Evolutionary conservation across 805 yeast species (phyloP), one percentile per base, ranked within the genome.

Genomic region (Saccharomycopsis olivae): DNA sequence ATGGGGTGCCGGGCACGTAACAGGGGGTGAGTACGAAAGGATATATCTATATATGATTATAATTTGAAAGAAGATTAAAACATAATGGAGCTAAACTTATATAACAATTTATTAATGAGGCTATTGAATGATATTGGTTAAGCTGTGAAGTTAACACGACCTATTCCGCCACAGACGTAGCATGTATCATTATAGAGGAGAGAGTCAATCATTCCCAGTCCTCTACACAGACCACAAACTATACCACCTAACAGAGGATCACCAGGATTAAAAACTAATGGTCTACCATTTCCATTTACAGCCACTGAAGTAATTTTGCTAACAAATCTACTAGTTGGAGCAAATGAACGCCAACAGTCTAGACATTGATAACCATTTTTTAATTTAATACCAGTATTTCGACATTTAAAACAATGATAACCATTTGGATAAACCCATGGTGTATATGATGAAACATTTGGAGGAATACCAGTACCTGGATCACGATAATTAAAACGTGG

Each of bases 171-270:
- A 53, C 94, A 83, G 3, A 71, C 62, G 2, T 71, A 66, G 51
- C 94, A 84, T 3, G 68, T 55, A 39, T 76, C 80, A 30, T 71
- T 68, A 51, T 78, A 84, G 8, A 81, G 51, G 24, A 82, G 61
- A 50, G 74, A 71, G 20, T 61, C 58, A 2, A 68, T 63, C 40
- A 65, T 49, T 1, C 94, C 92, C 1, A 68, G 45, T 1, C 92
- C 92, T 40, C 78, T 53, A 51, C 94, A 85, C 37, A 73, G 61
- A 0, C 84, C 85, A 59, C 95, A 85, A 2, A 78, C 48, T 0
- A 65, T 55, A 1, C 95, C 94, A 1, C 95, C 94, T 47, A 71
- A 54, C 24, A 76, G 51, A 1, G 92, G 89, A 51, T 84, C 94
- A 2, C 94, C 94, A 0, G 94, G 92, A 16, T 52, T 54, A 1